Percentiles rank a stretch among this genome's conserved stretches.
Evolutionary conservation across 2,329 filamentous ascomycete species (phyloP).

Genomic region (Pyrenophora teres): DNA sequence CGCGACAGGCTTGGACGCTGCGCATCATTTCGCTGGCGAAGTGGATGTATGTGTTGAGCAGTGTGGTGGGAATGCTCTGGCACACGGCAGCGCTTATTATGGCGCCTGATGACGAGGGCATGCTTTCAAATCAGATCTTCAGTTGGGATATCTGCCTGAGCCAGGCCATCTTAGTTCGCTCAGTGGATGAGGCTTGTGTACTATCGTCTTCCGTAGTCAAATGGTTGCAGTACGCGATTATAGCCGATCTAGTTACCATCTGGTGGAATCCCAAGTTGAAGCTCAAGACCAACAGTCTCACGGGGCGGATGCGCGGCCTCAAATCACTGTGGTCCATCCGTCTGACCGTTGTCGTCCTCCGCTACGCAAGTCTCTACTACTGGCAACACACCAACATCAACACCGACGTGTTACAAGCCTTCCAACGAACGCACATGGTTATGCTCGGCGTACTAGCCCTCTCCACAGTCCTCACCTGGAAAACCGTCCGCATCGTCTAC

Average conservation of each 20-base stretch:
- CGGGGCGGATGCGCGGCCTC: conserved; percentile 59
- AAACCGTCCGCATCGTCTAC: conserved; percentile 62
- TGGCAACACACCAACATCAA: conserved; percentile 29
- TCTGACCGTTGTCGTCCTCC: conserved; percentile 60
- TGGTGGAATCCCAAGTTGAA: conserved; percentile 74
- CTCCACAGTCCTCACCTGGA: conserved; percentile 47
- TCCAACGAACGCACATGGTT: conserved; percentile 59
- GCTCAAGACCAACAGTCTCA: conserved; percentile 64
- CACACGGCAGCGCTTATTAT: conserved; percentile 37
- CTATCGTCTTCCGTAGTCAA: conserved; percentile 22
- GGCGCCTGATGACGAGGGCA: conserved; percentile 12
- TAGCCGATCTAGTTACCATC: conserved; percentile 57
- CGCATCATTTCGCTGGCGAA: conserved; percentile 53
- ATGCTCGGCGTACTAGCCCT: conserved; percentile 50
- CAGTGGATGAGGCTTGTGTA: conserved; percentile 37
- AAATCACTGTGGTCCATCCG: conserved; percentile 71
- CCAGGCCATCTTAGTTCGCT: conserved; percentile 24
- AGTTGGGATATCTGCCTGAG: conserved; percentile 26
- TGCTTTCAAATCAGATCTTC: conserved; percentile 7
- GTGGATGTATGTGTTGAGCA: conserved; percentile 48
- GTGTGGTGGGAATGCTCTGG: conserved; percentile 43
- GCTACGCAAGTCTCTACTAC: conserved; percentile 51
- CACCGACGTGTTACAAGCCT: conserved; percentile 36
- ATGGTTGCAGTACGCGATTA: conserved; percentile 46
- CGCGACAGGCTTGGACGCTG: conserved; percentile 52